Evolutionary conservation across 2,329 filamentous ascomycete genomes (phyloP).

Genomic region (Exophiala dermatitidis): DNA sequence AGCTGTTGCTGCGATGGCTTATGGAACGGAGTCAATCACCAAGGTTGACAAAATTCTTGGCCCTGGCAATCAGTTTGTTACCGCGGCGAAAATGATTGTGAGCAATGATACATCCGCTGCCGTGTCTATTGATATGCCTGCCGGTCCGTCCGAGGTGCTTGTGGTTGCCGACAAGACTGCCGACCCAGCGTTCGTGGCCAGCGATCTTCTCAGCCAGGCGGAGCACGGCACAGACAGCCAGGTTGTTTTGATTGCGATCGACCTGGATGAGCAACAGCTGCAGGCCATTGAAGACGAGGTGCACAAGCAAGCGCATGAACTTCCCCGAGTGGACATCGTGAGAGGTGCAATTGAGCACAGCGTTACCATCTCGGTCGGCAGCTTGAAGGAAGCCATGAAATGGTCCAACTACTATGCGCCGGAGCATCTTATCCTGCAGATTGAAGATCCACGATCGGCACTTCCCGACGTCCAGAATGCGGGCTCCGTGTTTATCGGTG

Average conservation of each 20-base stretch:
- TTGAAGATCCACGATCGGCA: slow-evolving; percentile 65
- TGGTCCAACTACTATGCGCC: slow-evolving; percentile 93
- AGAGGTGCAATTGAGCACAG: slow-evolving; percentile 85
- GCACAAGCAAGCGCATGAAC: slow-evolving; percentile 73
- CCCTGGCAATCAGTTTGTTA: slow-evolving; percentile 97
- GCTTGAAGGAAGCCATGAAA: slow-evolving; percentile 64
- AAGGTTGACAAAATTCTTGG: slow-evolving; percentile 99
- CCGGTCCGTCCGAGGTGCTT: slow-evolving; percentile 92
- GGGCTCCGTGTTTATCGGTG: slow-evolving; percentile 88
- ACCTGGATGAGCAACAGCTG: slow-evolving; percentile 64
- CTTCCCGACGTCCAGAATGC: slow-evolving; percentile 83
- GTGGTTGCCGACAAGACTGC: slow-evolving; percentile 83
- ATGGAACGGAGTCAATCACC: slow-evolving; percentile 85
- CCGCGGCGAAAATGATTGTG: slow-evolving; percentile 96
- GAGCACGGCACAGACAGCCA: slow-evolving; percentile 96
- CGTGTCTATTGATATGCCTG: slow-evolving; percentile 97
- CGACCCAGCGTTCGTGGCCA: slow-evolving; percentile 91
- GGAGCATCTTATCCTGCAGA: slow-evolving; percentile 89
- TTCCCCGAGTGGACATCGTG: slow-evolving; percentile 90
- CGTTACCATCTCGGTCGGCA: slow-evolving; percentile 70
- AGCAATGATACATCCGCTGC: slow-evolving; percentile 94
- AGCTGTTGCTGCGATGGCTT: slow-evolving; percentile 92
- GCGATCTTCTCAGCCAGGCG: slow-evolving; percentile 87
- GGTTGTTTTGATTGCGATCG: slow-evolving; percentile 82
- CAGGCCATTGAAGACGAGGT: slow-evolving; percentile 84